Percentiles rank a stretch among this genome's conserved stretches.
phyloP scores from a whole-genome alignment of 805 yeast genomes.

The Wickerhamomyces queroliae region DNA sequence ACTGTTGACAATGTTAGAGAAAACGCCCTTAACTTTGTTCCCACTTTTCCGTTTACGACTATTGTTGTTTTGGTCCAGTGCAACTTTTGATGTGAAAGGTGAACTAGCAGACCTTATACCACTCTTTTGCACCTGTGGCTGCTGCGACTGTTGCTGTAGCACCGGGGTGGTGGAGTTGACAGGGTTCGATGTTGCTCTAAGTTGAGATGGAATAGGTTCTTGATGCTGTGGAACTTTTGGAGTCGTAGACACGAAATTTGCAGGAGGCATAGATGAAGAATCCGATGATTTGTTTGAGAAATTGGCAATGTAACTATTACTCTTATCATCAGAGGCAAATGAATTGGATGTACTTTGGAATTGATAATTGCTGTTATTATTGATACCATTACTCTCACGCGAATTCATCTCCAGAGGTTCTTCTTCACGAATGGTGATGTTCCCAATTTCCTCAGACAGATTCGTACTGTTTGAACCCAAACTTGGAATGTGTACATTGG shows the following conservation, averaged over 20 bases:
- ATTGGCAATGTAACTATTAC: constrained; percentile 1
- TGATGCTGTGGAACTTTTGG: constrained; percentile 8
- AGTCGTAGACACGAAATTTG: constrained; percentile 5
- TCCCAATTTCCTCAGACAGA: constrained; percentile 18
- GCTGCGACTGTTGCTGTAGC: constrained; percentile 1
- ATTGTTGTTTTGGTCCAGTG: constrained; percentile 4
- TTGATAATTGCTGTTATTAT: background rate
- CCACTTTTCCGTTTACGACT: constrained; percentile 33
- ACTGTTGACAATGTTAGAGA: constrained; percentile 39
- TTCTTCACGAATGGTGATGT: constrained; percentile 18
- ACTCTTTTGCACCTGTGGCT: constrained; percentile 6
- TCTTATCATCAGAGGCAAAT: constrained; percentile 5
- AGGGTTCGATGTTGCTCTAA: constrained; percentile 11
- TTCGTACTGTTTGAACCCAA: constrained; percentile 15
- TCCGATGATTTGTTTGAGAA: constrained; percentile 5
- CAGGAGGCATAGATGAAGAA: constrained; percentile 3
- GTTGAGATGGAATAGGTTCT: constrained; percentile 10
- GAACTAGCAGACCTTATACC: constrained; percentile 20
- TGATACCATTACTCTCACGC: constrained; percentile 5
- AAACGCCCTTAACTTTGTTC: constrained; percentile 51
- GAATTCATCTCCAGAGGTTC: constrained; percentile 4
- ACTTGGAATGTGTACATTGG: constrained; percentile 21
- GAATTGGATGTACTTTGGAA: constrained; percentile 8
- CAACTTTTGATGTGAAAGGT: constrained; percentile 18
- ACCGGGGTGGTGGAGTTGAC: constrained; percentile 2